A percentile compares a stretch with the other conserved stretches of the same genome.
These are phyloP conservation scores for Nigrospora oryzae DNA, from an alignment of 2,329 filamentous ascomycete species.

Conservation along the genomic window DNA sequence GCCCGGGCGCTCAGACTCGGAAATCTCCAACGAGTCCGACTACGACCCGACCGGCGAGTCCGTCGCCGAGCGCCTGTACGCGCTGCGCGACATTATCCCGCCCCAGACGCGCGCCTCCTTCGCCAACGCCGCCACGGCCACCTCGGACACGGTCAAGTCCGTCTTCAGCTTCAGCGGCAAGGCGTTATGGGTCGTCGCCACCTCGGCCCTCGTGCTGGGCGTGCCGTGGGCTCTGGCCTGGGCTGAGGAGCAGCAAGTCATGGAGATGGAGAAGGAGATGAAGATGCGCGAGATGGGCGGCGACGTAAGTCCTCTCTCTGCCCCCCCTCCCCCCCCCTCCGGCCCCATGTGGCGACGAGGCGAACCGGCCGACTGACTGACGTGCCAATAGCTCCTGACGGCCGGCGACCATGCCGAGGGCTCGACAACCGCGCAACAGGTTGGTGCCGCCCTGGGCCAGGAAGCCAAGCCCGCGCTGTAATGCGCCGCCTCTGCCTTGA, in stretches of 20 bases:
- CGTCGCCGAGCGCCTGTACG: constrained; percentile 61
- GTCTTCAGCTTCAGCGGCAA: constrained; percentile 70
- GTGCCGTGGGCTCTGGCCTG: constrained; percentile 91
- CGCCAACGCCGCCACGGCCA: constrained; percentile 47
- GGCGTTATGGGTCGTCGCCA: constrained; percentile 84
- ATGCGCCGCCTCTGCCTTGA: too few species aligned
- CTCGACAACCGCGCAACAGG: constrained; percentile 36
- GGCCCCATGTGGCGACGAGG: constrained; percentile 1
- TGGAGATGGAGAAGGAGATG: constrained; percentile 97
- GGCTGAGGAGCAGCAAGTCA: constrained; percentile 90
- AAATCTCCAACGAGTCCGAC: constrained; percentile 75
- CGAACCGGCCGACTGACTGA: neutral
- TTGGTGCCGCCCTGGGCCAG: constrained; percentile 40
- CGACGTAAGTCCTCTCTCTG: constrained; percentile 49
- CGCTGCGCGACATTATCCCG: constrained; percentile 68
- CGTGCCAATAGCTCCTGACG: constrained; percentile 32
- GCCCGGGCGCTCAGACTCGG: constrained; percentile 50
- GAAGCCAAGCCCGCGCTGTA: constrained; percentile 31
- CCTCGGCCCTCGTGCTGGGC: constrained; percentile 79
- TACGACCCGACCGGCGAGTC: constrained; percentile 51
- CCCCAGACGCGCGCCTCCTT: constrained; percentile 63
- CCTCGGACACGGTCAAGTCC: constrained; percentile 48
- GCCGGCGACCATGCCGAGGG: constrained; percentile 28
- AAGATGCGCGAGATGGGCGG: constrained; percentile 88
- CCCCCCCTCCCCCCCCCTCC: neutral